Conservation (phyloP, 345 rosid genomes). For the Acer yangbiense region DNA sequence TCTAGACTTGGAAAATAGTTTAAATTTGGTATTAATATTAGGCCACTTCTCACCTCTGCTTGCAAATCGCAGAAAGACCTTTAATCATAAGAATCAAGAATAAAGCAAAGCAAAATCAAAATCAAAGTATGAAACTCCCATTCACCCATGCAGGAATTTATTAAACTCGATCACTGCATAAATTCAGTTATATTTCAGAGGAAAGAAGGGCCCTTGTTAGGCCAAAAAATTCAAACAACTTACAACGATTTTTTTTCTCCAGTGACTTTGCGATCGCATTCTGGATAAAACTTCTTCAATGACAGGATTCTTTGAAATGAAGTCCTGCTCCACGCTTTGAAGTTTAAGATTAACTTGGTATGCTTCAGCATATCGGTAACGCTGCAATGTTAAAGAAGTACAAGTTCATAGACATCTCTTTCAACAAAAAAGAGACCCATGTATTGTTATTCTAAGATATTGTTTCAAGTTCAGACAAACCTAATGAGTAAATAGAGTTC, state of each 20-base stretch:
- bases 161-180: not conserved
- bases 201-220: slow-evolving; percentile 1
- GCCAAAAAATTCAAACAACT: slow-evolving; percentile 38
- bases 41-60: not conserved
- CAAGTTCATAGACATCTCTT: slow-evolving; percentile 11
- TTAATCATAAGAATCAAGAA: not conserved
- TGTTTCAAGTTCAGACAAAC: not conserved
- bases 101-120: slow-evolving; percentile 11
- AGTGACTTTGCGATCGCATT: slow-evolving; percentile 66
- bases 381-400: slow-evolving; percentile 52
- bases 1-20: not conserved
- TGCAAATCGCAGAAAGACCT: not conserved
- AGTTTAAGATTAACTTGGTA: slow-evolving; percentile 71
- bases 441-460: not conserved
- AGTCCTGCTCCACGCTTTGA: slow-evolving; percentile 66
- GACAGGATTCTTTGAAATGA: slow-evolving; percentile 38
- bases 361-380: slow-evolving; percentile 86
- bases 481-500: not conserved
- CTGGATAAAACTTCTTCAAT: slow-evolving; percentile 56
- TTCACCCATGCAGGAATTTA: not conserved
- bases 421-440: not conserved
- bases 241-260: slow-evolving; percentile 79
- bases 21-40: not conserved
- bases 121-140: not conserved
- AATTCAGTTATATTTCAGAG: not conserved